These are phyloP conservation scores for Aspergillus sp. DNA, from an alignment of 2,329 filamentous ascomycete genomes.

Conservation along the genomic window DNA sequence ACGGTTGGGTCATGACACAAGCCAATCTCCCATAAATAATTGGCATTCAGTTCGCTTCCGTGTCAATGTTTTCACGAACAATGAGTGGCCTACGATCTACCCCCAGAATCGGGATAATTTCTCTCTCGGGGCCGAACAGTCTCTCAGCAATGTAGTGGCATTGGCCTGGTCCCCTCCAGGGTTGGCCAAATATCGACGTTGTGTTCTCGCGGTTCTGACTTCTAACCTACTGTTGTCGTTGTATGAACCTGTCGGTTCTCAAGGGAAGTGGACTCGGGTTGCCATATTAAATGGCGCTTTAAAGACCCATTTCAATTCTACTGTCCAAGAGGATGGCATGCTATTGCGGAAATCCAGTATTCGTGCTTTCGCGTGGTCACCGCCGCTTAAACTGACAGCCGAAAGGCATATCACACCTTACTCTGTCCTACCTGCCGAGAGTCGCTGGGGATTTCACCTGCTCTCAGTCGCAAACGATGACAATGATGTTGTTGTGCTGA, in stretches of 20 bases:
- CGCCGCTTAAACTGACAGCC: constrained; percentile 28
- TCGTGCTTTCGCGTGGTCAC: constrained; percentile 47
- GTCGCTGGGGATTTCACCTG: constrained; percentile 22
- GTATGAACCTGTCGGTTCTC: constrained; percentile 54
- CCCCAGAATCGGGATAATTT: constrained; percentile 51
- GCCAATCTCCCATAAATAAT: constrained; percentile 24
- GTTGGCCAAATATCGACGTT: constrained; percentile 55
- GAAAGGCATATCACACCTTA: neutral
- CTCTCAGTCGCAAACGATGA: constrained; percentile 43
- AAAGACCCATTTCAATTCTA: constrained; percentile 39
- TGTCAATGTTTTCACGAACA: constrained; percentile 54
- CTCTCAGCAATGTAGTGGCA: constrained; percentile 50
- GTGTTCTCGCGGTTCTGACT: constrained; percentile 57
- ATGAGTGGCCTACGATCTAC: constrained; percentile 52
- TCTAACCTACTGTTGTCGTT: constrained; percentile 59
- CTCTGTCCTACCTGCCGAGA: constrained; percentile 23
- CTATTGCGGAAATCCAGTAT: constrained; percentile 36
- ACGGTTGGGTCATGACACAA: constrained; percentile 23
- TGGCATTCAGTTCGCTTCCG: constrained; percentile 48
- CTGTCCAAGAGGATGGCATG: constrained; percentile 23
- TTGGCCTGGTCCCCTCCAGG: constrained; percentile 61
- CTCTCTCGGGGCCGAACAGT: constrained; percentile 62
- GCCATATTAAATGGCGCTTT: constrained; percentile 56
- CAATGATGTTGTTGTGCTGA: constrained; percentile 39
- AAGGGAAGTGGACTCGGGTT: constrained; percentile 54